Evolutionary conservation across 1,284 basidiomycete species (phyloP).

Genomic region (Retiboletus flavoniger): DNA sequence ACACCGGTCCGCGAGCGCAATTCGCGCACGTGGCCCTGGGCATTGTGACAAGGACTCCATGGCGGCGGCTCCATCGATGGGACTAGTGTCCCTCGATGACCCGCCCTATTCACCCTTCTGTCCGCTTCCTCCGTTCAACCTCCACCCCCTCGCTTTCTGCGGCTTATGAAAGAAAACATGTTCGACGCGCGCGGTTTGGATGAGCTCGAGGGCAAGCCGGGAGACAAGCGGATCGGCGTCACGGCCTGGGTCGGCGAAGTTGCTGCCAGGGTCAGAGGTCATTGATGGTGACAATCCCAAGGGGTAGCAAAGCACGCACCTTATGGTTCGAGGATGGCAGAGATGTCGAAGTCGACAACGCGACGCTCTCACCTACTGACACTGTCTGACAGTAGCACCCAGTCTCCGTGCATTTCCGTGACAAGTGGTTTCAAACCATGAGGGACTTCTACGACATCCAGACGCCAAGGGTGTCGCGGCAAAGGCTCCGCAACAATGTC

Average conservation of each 20-base stretch:
- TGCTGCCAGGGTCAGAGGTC: conserved; percentile 75
- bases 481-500: conserved; percentile 51
- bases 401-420: conserved; percentile 55
- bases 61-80: conserved; percentile 42
- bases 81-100: conserved; percentile 42
- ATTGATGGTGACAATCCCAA: conserved; percentile 38
- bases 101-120: conserved; percentile 22
- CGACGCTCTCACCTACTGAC: conserved; percentile 20
- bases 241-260: conserved; percentile 65
- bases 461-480: conserved; percentile 17
- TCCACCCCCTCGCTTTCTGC: conserved; percentile 32
- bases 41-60: conserved; percentile 42
- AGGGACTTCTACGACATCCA: neutral
- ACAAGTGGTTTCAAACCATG: conserved; percentile 55
- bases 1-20: no score
- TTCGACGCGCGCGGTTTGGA: conserved; percentile 70
- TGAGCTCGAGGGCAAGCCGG: conserved; percentile 66
- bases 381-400: conserved; percentile 44
- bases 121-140: conserved; percentile 43
- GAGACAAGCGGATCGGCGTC: conserved; percentile 67
- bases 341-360: conserved; percentile 10
- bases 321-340: neutral
- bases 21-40: conserved; percentile 35
- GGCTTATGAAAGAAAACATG: conserved; percentile 55
- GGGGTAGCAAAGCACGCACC: neutral